A percentile compares a stretch with the other conserved stretches of the same genome.
phyloP scores from a whole-genome alignment of 441 rosid genomes.

The Euphorbia schlechtendalii region DNA sequence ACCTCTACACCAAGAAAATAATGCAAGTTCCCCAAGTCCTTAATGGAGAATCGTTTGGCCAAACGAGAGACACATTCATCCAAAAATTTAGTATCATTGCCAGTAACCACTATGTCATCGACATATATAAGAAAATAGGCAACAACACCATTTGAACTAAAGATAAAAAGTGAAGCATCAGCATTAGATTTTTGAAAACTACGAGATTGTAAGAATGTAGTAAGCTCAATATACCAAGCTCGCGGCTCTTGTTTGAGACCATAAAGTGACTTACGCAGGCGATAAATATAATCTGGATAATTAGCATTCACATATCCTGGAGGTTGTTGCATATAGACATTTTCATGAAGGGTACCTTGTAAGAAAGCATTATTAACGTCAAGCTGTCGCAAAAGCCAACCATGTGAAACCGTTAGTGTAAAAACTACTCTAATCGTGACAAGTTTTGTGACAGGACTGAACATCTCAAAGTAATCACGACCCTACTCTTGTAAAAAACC shows the following conservation, averaged over 20 bases:
- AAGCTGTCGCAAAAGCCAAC: background rate
- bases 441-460: constrained; percentile 5
- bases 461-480: background rate
- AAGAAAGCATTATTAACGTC: constrained; percentile 1
- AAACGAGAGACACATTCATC: background rate
- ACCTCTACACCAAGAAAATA: background rate
- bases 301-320: background rate
- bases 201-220: background rate
- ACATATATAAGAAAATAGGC: background rate
- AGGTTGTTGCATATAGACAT: constrained; percentile 8
- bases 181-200: background rate
- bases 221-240: background rate
- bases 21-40: background rate
- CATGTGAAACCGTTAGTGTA: background rate
- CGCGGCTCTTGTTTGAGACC: background rate
- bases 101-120: too few relatives aligned
- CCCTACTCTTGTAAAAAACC: background rate
- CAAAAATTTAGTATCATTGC: background rate
- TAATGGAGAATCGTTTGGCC: background rate
- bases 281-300: background rate
- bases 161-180: background rate
- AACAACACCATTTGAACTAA: too few relatives aligned
- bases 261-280: background rate
- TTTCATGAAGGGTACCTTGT: background rate
- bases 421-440: background rate